Conservation (phyloP, 177 flowering plant genomes). For the Telopea speciosissima region DNA sequence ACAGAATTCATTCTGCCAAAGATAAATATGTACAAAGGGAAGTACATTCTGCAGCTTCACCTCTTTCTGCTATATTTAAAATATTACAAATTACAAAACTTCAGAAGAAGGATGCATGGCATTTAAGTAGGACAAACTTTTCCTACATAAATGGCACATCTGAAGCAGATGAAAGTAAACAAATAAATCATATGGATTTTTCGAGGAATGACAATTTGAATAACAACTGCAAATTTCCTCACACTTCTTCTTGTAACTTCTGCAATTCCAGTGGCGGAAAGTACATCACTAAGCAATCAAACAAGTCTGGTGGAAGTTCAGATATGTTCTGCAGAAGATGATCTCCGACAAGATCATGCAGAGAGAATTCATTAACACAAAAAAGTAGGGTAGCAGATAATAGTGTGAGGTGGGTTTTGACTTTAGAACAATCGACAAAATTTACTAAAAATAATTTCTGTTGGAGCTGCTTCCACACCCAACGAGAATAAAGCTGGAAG, state of each 20-base stretch:
- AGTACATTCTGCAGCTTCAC: too few species aligned
- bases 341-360: conserved; percentile 23
- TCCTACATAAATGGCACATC: neutral
- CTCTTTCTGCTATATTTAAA: too few species aligned
- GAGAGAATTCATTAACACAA: neutral
- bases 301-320: conserved; percentile 53
- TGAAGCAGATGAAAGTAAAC: neutral
- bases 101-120: too few species aligned
- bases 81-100: too few species aligned
- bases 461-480: too few species aligned
- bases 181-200: too few species aligned
- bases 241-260: conserved; percentile 41
- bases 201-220: too few species aligned
- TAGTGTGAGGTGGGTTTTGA: too few species aligned
- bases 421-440: neutral
- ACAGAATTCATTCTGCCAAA: too few species aligned
- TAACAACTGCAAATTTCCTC: conserved; percentile 7
- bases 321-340: conserved; percentile 28
- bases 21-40: too few species aligned
- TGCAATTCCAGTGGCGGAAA: conserved; percentile 56
- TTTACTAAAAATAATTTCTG: conserved; percentile 43
- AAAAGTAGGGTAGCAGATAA: neutral
- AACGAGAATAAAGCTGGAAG: too few species aligned
- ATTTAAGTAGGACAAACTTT: too few species aligned
- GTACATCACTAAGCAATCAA: conserved; percentile 37